Conservation (phyloP, 2,329 filamentous ascomycete species). For the Arthrobotrys conoides region DNA sequence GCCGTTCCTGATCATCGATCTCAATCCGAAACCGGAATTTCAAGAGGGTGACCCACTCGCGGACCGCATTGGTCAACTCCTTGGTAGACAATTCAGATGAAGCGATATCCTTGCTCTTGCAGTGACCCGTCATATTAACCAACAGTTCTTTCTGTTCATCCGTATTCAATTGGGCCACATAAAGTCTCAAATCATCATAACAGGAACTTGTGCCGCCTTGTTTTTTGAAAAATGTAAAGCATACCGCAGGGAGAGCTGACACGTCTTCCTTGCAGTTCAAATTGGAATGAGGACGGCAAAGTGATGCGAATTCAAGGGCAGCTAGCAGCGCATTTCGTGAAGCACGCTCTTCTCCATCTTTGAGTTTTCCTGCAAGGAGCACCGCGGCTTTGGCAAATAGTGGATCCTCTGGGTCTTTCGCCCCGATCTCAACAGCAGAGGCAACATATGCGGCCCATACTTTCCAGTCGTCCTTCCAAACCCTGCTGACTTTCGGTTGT, state of each 20-base stretch:
- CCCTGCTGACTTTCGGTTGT: constrained; percentile 48
- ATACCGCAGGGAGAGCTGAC: constrained; percentile 62
- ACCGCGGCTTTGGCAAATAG: constrained; percentile 53
- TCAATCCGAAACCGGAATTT: constrained; percentile 56
- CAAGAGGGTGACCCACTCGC: constrained; percentile 33
- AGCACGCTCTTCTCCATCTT: constrained; percentile 49
- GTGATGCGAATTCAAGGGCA: constrained; percentile 62
- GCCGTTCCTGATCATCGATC: constrained; percentile 54
- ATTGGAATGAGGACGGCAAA: constrained; percentile 61
- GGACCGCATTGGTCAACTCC: constrained; percentile 43
- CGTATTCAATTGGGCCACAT: constrained; percentile 63
- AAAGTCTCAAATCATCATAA: constrained; percentile 64
- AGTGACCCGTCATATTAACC: constrained; percentile 57
- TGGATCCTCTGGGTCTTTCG: constrained; percentile 46
- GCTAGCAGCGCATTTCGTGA: constrained; percentile 64
- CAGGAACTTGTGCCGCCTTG: constrained; percentile 64
- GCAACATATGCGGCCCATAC: constrained; percentile 64
- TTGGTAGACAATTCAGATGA: constrained; percentile 44
- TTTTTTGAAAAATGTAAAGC: constrained; percentile 63
- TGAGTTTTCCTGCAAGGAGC: constrained; percentile 37
- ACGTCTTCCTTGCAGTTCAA: constrained; percentile 62
- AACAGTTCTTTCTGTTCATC: constrained; percentile 61
- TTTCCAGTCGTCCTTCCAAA: constrained; percentile 64
- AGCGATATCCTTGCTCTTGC: constrained; percentile 47
- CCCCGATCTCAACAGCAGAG: constrained; percentile 58